Base-by-base conservation (phyloP, 164 flowering plant species). In the Liriodendron chinense region DNA sequence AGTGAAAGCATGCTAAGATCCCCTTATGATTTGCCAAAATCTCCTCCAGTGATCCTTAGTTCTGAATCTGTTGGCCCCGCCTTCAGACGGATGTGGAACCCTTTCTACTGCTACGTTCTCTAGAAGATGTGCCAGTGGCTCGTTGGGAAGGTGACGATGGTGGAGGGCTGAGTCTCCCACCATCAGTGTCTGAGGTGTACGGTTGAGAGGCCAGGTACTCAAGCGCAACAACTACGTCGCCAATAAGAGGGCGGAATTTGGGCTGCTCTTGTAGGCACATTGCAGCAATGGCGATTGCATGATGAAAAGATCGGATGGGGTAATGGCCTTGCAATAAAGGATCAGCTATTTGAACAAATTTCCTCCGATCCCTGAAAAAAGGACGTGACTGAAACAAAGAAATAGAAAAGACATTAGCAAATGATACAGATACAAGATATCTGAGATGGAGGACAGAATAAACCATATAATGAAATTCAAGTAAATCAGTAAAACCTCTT, bases 251-350 rank as follows among this genome's bases (percentile, higher is more conserved):
- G 3, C 98, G 92, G 76, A 82, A 85, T 59, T 56, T 82, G n/a
- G 96, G 90, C 72, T 90, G 89, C 78, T 94, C 97, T 78, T 91
- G 92, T 18, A 94, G 96, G 80, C 98, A 94, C 97, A 94, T 92
- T 53, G 89, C 90, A 69, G 92, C 82, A 9, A 94, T 87, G 18
- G 96, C 96, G 70, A 90, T 78, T 56, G 89, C 89, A 61, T 94
- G 93, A 72, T 91, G 91, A 72, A 92, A 74, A 79, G 85, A 79
- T 14, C 92, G 90, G 6, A 84, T 75, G 16, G 97, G 89, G 74
- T 76, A 91, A 56, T 81, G 81, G 25, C 97, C 96, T 79, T 85
- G 82, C 74, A 94, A 74, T n/a, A 74, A 69, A 16, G 97, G 97
- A 75, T 94, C 98, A 48, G 78, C 98, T 81, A 92, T 26, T 57